phyloP scores from a whole-genome alignment of 108 stramenopile species.

The Nitzschia sp. region DNA sequence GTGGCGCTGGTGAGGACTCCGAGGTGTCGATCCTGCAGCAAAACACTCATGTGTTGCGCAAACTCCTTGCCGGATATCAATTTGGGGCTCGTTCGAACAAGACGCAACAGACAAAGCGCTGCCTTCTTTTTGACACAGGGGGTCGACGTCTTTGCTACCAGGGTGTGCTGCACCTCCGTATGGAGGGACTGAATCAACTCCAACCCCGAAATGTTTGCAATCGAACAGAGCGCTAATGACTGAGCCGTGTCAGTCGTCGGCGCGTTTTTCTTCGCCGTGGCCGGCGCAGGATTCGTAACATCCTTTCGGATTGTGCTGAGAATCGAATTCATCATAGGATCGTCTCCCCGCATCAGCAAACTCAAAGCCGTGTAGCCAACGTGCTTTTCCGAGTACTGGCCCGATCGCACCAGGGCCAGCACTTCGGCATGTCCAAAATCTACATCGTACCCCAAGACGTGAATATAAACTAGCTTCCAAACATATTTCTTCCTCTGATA shows the following conservation, averaged over 20 bases:
- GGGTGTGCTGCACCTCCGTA: constrained; percentile 83
- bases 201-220: constrained; percentile 86
- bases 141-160: constrained; percentile 82
- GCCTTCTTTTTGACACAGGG: constrained; percentile 94
- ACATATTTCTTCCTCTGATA: constrained; percentile 98
- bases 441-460: constrained; percentile 98
- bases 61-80: constrained; percentile 85
- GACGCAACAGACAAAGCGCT: constrained; percentile 88
- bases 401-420: constrained; percentile 81
- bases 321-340: constrained; percentile 87
- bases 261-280: constrained; percentile 58
- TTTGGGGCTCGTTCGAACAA: constrained; percentile 89
- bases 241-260: constrained; percentile 72
- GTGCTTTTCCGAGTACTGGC: constrained; percentile 92
- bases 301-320: constrained; percentile 90
- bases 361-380: constrained; percentile 96
- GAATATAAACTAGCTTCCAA: constrained; percentile 99
- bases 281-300: constrained; percentile 57
- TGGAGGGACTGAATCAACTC: constrained; percentile 88
- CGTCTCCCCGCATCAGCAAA: constrained; percentile 85
- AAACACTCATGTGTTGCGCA: constrained; percentile 77
- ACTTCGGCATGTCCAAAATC: constrained; percentile 99
- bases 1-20: constrained; percentile 91
- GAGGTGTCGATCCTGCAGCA: constrained; percentile 91
- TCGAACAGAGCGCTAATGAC: constrained; percentile 80